phyloP scores from a whole-genome alignment of 768 basidiomycete genomes.

The Pleurotus platypus region DNA sequence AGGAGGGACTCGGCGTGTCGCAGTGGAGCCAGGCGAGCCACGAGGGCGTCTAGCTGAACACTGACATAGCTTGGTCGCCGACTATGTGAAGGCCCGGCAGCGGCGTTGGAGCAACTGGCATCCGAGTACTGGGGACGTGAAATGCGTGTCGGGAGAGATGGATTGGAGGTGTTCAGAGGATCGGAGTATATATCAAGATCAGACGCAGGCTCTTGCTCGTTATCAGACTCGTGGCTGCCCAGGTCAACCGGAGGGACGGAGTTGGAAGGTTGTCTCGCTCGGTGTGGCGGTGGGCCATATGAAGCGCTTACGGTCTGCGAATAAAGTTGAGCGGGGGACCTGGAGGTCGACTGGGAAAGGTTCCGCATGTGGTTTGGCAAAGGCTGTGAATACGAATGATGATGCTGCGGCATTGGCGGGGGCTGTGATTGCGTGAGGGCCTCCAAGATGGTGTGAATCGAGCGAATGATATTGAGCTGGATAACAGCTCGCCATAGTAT shows the following conservation, averaged over 20 bases:
- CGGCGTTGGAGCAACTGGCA: neutral
- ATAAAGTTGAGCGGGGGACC: neutral
- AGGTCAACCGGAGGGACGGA: conserved; percentile 10
- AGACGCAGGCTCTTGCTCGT: conserved; percentile 17
- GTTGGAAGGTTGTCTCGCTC: conserved; percentile 2
- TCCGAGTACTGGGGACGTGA: neutral
- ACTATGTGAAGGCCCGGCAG: neutral
- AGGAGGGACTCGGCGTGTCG: conserved; percentile 67
- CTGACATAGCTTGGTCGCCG: neutral
- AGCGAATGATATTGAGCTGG: conserved; percentile 79
- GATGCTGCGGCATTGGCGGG: conserved; percentile 25
- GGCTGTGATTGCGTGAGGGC: conserved; percentile 30
- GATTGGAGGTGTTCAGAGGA: conserved; percentile 11
- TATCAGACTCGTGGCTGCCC: conserved; percentile 19
- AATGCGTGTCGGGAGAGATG: conserved; percentile 19
- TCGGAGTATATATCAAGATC: conserved; percentile 4
- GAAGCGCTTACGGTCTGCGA: neutral
- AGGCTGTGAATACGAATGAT: conserved; percentile 18
- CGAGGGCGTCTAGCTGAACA: conserved; percentile 47
- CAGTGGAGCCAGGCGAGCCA: conserved; percentile 61
- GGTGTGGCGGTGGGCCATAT: neutral
- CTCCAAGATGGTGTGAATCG: conserved; percentile 71
- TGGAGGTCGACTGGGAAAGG: conserved; percentile 3
- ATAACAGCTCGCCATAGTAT: conserved; percentile 83
- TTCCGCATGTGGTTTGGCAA: conserved; percentile 19